phyloP scores from a whole-genome alignment of 2,329 filamentous ascomycete genomes.

The Colletotrichum sp. region DNA sequence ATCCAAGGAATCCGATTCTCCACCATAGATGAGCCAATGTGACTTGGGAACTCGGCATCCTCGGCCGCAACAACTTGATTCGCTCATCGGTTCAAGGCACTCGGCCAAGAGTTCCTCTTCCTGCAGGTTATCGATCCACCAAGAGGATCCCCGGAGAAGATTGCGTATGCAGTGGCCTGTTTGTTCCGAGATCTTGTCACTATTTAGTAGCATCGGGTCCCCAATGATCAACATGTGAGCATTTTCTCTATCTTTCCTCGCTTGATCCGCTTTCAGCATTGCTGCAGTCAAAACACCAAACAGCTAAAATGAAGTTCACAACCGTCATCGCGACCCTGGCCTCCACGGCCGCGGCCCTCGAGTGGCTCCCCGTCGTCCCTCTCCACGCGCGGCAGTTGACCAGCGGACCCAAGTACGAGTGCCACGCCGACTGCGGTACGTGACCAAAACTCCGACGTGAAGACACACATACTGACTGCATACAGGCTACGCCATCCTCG shows the following conservation, averaged over 20 bases:
- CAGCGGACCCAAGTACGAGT: slow-evolving; percentile 25
- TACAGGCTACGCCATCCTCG: slow-evolving; percentile 37
- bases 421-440: slow-evolving; percentile 52
- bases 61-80: background rate
- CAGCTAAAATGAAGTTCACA: background rate
- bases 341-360: background rate
- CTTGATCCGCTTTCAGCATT: background rate
- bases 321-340: background rate
- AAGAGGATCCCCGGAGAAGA: background rate
- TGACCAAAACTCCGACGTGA: background rate
- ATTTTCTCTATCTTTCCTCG: background rate
- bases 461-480: background rate
- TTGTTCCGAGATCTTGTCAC: background rate
- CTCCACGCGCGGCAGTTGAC: slow-evolving; percentile 14
- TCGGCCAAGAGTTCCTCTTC: background rate
- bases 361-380: slow-evolving; percentile 2
- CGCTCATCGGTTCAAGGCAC: background rate
- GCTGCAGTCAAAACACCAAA: too few species aligned
- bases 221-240: too few species aligned
- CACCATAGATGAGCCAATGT: background rate
- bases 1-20: background rate
- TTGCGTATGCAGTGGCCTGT: background rate
- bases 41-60: background rate
- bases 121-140: background rate
- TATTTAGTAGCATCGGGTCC: background rate